These are phyloP conservation scores for Pichia sp. DNA, from an alignment of 1,139 yeast genomes.

Conservation along the genomic window DNA sequence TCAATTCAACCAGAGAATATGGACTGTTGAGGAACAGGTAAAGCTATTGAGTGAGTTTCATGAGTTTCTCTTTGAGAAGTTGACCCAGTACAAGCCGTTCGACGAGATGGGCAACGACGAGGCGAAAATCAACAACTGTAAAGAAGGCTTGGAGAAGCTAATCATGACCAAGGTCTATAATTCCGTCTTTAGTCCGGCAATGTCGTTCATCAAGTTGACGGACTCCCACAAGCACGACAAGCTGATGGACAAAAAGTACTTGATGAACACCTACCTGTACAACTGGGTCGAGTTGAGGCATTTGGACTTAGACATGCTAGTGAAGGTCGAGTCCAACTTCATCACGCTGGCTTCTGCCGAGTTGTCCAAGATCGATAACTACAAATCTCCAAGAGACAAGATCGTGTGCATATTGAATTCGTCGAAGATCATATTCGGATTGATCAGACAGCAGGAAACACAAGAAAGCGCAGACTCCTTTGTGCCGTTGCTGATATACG, in stretches of 20 bases:
- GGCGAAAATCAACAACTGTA: slow-evolving; percentile 62
- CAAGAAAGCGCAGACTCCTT: slow-evolving; percentile 88
- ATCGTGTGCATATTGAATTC: slow-evolving; percentile 86
- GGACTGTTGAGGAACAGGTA: slow-evolving; percentile 73
- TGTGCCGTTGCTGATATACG: slow-evolving; percentile 78
- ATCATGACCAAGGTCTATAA: slow-evolving; percentile 82
- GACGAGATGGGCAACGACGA: slow-evolving; percentile 50
- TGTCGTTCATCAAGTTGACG: slow-evolving; percentile 42
- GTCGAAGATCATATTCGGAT: slow-evolving; percentile 87
- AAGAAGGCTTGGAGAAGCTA: slow-evolving; percentile 90
- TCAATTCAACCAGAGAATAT: slow-evolving; percentile 67
- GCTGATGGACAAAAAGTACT: slow-evolving; percentile 52
- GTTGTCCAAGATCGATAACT: slow-evolving; percentile 70
- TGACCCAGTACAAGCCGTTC: slow-evolving; percentile 69
- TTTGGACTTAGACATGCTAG: slow-evolving; percentile 63
- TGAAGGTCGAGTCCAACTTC: slow-evolving; percentile 52
- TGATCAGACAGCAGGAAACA: slow-evolving; percentile 53
- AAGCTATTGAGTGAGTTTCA: slow-evolving; percentile 74
- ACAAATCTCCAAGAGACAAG: slow-evolving; percentile 92
- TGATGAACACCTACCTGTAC: slow-evolving; percentile 57
- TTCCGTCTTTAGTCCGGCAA: slow-evolving; percentile 77
- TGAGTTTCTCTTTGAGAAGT: slow-evolving; percentile 62
- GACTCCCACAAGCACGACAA: slow-evolving; percentile 59
- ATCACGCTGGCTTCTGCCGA: slow-evolving; percentile 68
- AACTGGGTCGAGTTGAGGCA: slow-evolving; percentile 74